Evolutionary conservation across 257 asterid species (phyloP), one percentile per base, ranked within the genome.

Genomic region (Verbena officinalis): DNA sequence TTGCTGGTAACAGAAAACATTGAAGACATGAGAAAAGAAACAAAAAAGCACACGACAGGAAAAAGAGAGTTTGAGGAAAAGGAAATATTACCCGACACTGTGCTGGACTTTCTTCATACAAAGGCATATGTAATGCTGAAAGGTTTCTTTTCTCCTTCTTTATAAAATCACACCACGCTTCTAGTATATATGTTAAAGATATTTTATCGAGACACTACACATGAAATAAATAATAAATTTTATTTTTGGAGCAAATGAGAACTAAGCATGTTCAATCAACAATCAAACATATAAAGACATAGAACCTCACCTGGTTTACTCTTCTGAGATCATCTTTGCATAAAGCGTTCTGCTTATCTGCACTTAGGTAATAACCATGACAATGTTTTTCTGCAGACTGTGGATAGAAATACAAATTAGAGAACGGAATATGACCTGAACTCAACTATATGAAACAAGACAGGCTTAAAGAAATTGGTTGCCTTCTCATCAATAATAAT

Each of bases 351-450:
- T 60, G 62, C 0, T 59, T 24, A 22, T 69, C 72, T 3, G 55
- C 56, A 19, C 30, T 16, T 15, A 48, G 4, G 52, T 53, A 77
- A 33, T 39, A 16, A 1, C 72, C 83, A 0, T 46, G 5, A 60
- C 83, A 77, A 55, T 58, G 67, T 55, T 45, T 46, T 23, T 70
- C 60, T 13, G 55, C 72, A 12, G 83, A 65, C 77, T 77, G 71
- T 14, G 8, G 38, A 49, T n/a, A n/a, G n/a, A n/a, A n/a, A n/a
- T n/a, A n/a, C n/a, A n/a, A n/a, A n/a, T n/a, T n/a, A n/a, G n/a
- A n/a, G n/a, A n/a, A n/a, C n/a, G n/a, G n/a, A n/a, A n/a, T n/a
- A n/a, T n/a, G n/a, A n/a, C n/a, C n/a, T n/a, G n/a, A n/a, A n/a
- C n/a, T n/a, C n/a, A n/a, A n/a, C n/a, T n/a, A n/a, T n/a, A n/a